Evolutionary conservation across 306 rosid species (phyloP).

Genomic region (Fragaria vesca): DNA sequence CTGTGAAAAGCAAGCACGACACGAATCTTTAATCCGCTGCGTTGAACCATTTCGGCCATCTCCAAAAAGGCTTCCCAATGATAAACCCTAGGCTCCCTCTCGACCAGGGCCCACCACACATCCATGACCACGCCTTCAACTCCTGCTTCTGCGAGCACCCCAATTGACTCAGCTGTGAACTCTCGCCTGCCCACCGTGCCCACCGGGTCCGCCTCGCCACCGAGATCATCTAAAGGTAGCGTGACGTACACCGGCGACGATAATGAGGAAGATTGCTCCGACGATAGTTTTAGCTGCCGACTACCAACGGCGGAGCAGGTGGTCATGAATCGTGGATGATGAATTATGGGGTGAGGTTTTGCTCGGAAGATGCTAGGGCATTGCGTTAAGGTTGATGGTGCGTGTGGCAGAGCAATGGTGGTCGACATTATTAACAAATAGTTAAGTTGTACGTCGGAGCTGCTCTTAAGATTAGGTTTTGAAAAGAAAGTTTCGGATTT

Average conservation of each 20-base stretch:
- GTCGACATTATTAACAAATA: too few species aligned
- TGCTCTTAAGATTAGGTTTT: not conserved
- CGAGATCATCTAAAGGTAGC: not conserved
- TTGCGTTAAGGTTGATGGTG: not conserved
- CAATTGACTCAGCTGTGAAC: not conserved
- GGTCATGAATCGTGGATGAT: not conserved
- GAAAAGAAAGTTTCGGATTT: not conserved
- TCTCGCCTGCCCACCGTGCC: not conserved
- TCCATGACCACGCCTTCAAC: not conserved
- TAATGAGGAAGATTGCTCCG: not conserved
- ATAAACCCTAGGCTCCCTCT: not conserved
- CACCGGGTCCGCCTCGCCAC: not conserved
- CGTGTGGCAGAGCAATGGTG: not conserved
- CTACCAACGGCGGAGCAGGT: not conserved
- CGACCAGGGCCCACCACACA: not conserved
- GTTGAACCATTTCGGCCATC: not conserved
- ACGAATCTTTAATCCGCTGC: not conserved
- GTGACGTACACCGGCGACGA: not conserved
- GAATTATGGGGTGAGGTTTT: not conserved
- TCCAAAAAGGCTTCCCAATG: not conserved
- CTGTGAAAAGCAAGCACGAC: not conserved
- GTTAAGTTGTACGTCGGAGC: too few species aligned
- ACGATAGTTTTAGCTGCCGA: not conserved
- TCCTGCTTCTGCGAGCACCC: not conserved
- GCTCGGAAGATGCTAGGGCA: not conserved